Evolutionary conservation across 108 stramenopile species (phyloP), one percentile per base, ranked within the genome.

Genomic region (Nitzschia inconspicua): DNA sequence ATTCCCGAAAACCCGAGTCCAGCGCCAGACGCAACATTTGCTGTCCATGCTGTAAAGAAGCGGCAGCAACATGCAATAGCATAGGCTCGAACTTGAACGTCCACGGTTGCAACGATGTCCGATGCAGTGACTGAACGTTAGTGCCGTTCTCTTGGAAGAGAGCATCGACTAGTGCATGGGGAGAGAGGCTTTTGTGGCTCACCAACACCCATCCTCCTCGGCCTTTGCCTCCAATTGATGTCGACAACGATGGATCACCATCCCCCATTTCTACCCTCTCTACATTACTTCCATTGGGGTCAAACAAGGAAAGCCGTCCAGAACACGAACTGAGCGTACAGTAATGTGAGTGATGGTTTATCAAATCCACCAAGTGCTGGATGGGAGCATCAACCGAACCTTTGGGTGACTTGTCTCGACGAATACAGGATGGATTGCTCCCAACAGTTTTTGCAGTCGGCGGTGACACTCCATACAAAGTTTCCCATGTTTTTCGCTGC

Each of bases 291-390:
- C 58, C 72, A 30, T 73, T 63, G 24, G 85, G 89, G 77, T 89
- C 84, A 70, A 94, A 94, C 7, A 94, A 39, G 3, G 88, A 75
- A 23, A 94, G 80, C 47, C 93, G 65, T 41, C 93, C 89, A 0
- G 86, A 88, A 71, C 93, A 94, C 4, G 88, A 90, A 23, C 83
- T 85, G 22, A 86, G 43, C 16, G 93, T 91, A 14, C 82, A 84
- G 58, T 74, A 90, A 8, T 77, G 75, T 1, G 83, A 79, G 62
- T 91, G 87, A 3, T 30, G 47, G 77, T 93, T 93, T 60, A 93
- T 81, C 25, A 86, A 54, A 65, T 86, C 82, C 4, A 86, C 81
- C 20, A 89, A 57, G 22, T 59, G 57, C 22, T 64, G 88, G 47
- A 93, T 89, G 19, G 80, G 74, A n/a, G 62, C 82, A 60, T 93